A percentile compares a stretch with the other conserved stretches of the same genome.
These are phyloP conservation scores for Pseudogymnoascus sp. DNA, from an alignment of 2,329 filamentous ascomycete species.

Conservation along the genomic window DNA sequence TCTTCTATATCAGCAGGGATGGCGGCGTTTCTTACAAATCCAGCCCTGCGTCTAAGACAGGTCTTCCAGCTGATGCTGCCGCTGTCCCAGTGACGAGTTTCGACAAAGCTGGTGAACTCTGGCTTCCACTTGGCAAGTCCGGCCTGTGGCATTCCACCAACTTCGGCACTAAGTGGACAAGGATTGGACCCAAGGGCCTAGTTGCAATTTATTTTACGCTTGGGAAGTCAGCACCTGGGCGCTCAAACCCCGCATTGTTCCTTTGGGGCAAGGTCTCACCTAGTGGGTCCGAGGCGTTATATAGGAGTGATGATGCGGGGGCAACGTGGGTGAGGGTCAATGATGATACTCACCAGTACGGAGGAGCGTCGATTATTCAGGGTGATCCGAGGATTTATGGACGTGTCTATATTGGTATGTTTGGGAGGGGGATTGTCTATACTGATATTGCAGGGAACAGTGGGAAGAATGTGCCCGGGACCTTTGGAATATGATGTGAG, in stretches of 20 bases:
- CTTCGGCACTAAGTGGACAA: slow-evolving; percentile 12
- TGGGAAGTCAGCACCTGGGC: slow-evolving; percentile 14
- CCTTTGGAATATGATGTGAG: slow-evolving; percentile 10
- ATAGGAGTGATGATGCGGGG: background rate
- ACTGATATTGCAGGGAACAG: slow-evolving; percentile 13
- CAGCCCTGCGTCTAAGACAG: slow-evolving; percentile 11
- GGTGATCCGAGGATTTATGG: slow-evolving; percentile 16
- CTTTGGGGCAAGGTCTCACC: slow-evolving; percentile 12
- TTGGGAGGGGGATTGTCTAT: slow-evolving; percentile 17
- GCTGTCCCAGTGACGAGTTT: slow-evolving; percentile 14
- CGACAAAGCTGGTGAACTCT: slow-evolving; percentile 14
- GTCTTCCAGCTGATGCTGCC: slow-evolving; percentile 12
- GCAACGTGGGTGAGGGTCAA: background rate
- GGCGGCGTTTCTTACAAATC: slow-evolving; percentile 15
- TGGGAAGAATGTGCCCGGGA: slow-evolving; percentile 8
- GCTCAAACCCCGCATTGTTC: slow-evolving; percentile 11
- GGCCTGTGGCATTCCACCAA: slow-evolving; percentile 15
- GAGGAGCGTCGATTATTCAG: slow-evolving; percentile 12
- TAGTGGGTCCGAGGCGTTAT: background rate
- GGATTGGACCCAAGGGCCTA: slow-evolving; percentile 11
- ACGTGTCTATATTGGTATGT: slow-evolving; percentile 15
- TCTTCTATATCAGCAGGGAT: slow-evolving; percentile 15
- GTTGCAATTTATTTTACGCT: slow-evolving; percentile 13
- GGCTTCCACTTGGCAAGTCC: slow-evolving; percentile 14
- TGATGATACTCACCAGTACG: slow-evolving; percentile 16